Evolutionary conservation across 1,284 basidiomycete genomes (phyloP).

Genomic region (Fistulinella cinereoalba): DNA sequence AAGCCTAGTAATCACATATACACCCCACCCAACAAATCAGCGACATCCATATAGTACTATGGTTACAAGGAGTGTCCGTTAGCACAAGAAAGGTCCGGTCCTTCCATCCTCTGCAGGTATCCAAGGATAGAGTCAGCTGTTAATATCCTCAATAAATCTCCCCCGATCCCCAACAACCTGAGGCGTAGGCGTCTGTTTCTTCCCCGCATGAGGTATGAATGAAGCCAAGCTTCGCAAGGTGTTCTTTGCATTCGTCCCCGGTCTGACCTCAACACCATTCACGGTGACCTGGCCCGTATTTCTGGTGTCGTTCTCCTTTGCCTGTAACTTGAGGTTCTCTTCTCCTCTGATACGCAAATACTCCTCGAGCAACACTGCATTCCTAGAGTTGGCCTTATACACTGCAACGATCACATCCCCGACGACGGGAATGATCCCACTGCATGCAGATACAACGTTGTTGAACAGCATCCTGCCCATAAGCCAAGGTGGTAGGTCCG

Average conservation of each 20-base stretch:
- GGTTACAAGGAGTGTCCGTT: neutral
- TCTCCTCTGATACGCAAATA: constrained; percentile 67
- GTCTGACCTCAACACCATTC: constrained; percentile 40
- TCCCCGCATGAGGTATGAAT: constrained; percentile 11
- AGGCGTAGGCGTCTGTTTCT: constrained; percentile 2
- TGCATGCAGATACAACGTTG: constrained; percentile 67
- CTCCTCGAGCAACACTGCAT: constrained; percentile 75
- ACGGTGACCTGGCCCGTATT: neutral
- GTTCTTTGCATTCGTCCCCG: constrained; percentile 45
- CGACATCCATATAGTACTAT: too few relatives aligned
- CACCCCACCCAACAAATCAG: too few relatives aligned
- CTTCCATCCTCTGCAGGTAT: too few relatives aligned
- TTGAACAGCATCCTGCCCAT: constrained; percentile 75
- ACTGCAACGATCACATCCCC: constrained; percentile 76
- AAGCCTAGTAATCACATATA: too few relatives aligned
- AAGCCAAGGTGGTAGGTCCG: constrained; percentile 69
- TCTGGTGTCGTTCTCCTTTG: constrained; percentile 26
- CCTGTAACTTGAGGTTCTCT: constrained; percentile 53
- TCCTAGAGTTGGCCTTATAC: constrained; percentile 90
- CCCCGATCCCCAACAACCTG: constrained; percentile 10
- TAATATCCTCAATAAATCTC: constrained; percentile 27
- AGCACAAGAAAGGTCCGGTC: too few relatives aligned
- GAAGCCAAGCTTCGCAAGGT: constrained; percentile 3
- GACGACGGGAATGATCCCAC: constrained; percentile 76
- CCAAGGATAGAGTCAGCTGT: neutral